Percentiles rank a stretch among this genome's conserved stretches.
Conservation (phyloP, 345 rosid genomes). For the Lagerstroemia speciosa region DNA sequence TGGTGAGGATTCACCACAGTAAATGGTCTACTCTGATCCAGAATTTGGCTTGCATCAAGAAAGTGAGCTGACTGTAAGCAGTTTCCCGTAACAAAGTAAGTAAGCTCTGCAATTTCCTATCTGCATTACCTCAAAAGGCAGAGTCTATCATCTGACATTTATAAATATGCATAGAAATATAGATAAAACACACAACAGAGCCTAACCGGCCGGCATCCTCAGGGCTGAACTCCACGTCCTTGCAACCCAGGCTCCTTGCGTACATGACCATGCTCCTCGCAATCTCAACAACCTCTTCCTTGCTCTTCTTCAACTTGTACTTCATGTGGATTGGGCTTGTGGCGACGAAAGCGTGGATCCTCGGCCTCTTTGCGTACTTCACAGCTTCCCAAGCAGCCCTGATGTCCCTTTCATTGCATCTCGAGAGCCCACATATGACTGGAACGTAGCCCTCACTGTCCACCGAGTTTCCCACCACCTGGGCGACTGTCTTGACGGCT, state of each 20-base stretch:
- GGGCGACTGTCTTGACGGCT: slow-evolving; percentile 67
- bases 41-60: not conserved
- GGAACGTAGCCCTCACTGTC: slow-evolving; percentile 67
- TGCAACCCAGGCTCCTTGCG: slow-evolving; percentile 81
- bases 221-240: slow-evolving; percentile 89
- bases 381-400: slow-evolving; percentile 85
- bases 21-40: too few species aligned
- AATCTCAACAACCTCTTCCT: slow-evolving; percentile 58
- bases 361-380: slow-evolving; percentile 62
- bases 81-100: not conserved
- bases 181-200: not conserved
- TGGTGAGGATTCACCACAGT: too few species aligned
- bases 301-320: slow-evolving; percentile 68
- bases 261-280: slow-evolving; percentile 65
- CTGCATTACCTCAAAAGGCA: not conserved
- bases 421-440: slow-evolving; percentile 81
- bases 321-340: slow-evolving; percentile 81
- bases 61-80: not conserved
- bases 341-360: slow-evolving; percentile 86
- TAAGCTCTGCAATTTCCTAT: too few species aligned
- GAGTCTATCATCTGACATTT: not conserved
- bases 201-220: slow-evolving; percentile 88
- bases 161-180: not conserved
- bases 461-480: slow-evolving; percentile 60
- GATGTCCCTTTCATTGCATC: slow-evolving; percentile 80